These are phyloP conservation scores for Fusarium secorum DNA, from an alignment of 2,329 filamentous ascomycete genomes.

Conservation along the genomic window DNA sequence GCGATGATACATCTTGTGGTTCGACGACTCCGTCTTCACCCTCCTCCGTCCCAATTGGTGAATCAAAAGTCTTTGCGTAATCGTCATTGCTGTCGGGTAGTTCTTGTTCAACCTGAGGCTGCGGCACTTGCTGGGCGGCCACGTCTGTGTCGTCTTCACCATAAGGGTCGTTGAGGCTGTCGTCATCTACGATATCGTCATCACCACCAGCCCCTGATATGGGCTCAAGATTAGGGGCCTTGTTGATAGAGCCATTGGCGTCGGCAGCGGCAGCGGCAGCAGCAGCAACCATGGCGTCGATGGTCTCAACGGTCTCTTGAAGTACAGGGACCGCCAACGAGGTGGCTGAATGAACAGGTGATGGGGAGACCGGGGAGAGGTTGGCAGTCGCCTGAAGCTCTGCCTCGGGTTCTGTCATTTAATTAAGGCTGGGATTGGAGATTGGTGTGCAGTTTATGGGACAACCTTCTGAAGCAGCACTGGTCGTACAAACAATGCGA, in stretches of 20 bases:
- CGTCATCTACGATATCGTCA: constrained; percentile 54
- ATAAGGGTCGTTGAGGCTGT: constrained; percentile 59
- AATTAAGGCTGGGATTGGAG: constrained; percentile 36
- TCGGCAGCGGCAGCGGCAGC: constrained; percentile 34
- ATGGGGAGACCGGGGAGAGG: constrained; percentile 61
- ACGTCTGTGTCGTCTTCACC: constrained; percentile 49
- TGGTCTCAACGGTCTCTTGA: constrained; percentile 60
- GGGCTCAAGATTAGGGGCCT: constrained; percentile 45
- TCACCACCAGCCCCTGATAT: constrained; percentile 47
- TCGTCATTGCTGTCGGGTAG: constrained; percentile 54
- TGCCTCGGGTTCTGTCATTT: constrained; percentile 56
- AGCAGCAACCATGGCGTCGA: constrained; percentile 55
- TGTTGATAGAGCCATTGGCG: constrained; percentile 44
- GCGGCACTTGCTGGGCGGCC: constrained; percentile 39
- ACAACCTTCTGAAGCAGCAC: constrained; percentile 20
- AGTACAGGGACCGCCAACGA: constrained; percentile 58
- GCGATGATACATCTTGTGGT: constrained; percentile 55
- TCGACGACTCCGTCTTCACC: constrained; percentile 48
- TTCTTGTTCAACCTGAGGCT: constrained; percentile 43
- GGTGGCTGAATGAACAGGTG: constrained; percentile 56
- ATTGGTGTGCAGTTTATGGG: constrained; percentile 28
- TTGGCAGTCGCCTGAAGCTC: constrained; percentile 61
- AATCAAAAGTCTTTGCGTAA: constrained; percentile 61
- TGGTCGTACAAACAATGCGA: constrained; percentile 33
- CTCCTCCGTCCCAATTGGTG: constrained; percentile 51